Evolutionary conservation across 495 filamentous ascomycete genomes (phyloP).

Genomic region (Penicillium ochrochloron): DNA sequence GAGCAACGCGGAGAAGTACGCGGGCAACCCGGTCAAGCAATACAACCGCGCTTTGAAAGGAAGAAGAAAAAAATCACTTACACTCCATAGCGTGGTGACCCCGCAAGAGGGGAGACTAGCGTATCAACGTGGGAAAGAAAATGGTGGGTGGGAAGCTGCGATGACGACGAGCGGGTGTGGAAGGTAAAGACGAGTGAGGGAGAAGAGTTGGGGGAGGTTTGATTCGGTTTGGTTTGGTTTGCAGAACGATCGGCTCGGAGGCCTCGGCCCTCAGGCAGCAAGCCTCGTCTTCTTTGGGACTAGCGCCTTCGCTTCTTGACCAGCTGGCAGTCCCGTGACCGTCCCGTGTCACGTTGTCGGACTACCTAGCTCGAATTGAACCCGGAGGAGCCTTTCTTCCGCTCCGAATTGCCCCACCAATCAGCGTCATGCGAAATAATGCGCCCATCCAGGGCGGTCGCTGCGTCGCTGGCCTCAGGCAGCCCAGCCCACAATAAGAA

Average conservation of each 20-base stretch:
- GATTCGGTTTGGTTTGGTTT: slow-evolving; percentile 35
- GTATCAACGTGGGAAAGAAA: slow-evolving; percentile 36
- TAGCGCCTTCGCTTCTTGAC: slow-evolving; percentile 36
- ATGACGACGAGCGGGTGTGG: slow-evolving; percentile 20
- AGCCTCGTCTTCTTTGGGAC: slow-evolving; percentile 20
- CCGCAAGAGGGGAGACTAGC: slow-evolving; percentile 40
- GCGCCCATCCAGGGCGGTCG: slow-evolving; percentile 28
- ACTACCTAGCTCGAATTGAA: not conserved
- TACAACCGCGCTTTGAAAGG: slow-evolving; percentile 30
- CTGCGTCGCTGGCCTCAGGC: slow-evolving; percentile 33
- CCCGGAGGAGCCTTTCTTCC: slow-evolving; percentile 7
- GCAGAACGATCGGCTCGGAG: slow-evolving; percentile 30
- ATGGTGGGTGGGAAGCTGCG: slow-evolving; percentile 35
- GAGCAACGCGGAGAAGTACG: slow-evolving; percentile 52
- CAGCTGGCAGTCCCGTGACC: slow-evolving; percentile 29
- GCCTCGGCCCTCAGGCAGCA: slow-evolving; percentile 42
- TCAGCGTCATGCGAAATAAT: slow-evolving; percentile 40
- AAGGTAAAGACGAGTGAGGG: slow-evolving; percentile 30
- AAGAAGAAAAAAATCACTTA: slow-evolving; percentile 47
- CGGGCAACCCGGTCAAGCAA: slow-evolving; percentile 41
- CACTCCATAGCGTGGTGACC: slow-evolving; percentile 59
- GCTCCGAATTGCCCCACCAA: slow-evolving; percentile 17
- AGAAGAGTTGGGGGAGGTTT: slow-evolving; percentile 35
- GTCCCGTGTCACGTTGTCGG: not conserved
- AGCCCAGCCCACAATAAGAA: slow-evolving; percentile 34